Base-by-base conservation (phyloP, 495 filamentous ascomycete species). In the Penicillium ochrochloron region DNA sequence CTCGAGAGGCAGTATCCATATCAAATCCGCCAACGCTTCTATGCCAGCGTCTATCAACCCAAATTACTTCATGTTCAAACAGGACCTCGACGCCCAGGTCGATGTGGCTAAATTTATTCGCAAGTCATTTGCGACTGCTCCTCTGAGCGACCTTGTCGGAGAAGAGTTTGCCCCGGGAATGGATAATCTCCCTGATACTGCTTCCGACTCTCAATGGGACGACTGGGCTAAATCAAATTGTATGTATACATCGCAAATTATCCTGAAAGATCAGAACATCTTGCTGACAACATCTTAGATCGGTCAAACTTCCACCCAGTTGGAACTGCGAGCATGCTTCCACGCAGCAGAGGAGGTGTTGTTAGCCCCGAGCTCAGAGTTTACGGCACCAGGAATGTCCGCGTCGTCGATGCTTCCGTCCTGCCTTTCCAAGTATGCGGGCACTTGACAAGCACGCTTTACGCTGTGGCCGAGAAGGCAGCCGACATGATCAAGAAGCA, bases 381-480 rank as follows among this genome's bases (percentile, higher is more conserved):
- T 0, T 83, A 85, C 66, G 84, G 84, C 0, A 75, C 75, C 3
- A 67, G 53, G 46, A 81, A 80, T 59, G 61, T 88, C 19, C 74
- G 84, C 5, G 76, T 86, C 1, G 74, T 84, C 5, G 85, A 88
- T 70, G 84, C 84, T 6, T 83, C 82, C 23, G 71, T 89, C n/a
- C 70, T 88, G 31, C 87, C 87, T 3, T 65, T 89, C 57, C 79
- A 87, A 29, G 76, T 85, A 4, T 73, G 76, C 15, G 80, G 78
- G 1, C 84, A 89, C 73, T 75, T 82, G 29, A 77, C 78, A 29
- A 71, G 80, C 1, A 85, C 80, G 0, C 71, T 86, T 5, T 90
- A 89, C 68, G 86, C 85, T 0, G 69, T 90, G 62, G 86, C 85
- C 2, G 86, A 89, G 67, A 83, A 80, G 73, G 85, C 79, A 59